Evolutionary conservation across 495 filamentous ascomycete genomes (phyloP).

Genomic region (Penicillium herquei): DNA sequence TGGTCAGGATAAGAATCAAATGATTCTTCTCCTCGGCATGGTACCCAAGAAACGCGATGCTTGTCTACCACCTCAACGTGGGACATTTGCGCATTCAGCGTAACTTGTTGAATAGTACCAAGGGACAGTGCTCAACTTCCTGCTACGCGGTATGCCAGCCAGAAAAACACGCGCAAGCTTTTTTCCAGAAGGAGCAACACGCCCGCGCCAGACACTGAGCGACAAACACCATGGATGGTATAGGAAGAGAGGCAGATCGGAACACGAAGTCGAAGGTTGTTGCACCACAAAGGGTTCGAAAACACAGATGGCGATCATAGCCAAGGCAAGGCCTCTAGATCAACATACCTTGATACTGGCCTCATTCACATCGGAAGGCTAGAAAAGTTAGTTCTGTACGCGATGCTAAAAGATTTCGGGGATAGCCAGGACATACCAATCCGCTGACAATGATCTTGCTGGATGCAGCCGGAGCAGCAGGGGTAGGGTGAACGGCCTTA

Average conservation of each 20-base stretch:
- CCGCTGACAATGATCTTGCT: conserved; percentile 98
- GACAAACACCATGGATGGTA: conserved; percentile 24
- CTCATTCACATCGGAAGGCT: conserved; percentile 96
- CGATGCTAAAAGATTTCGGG: not conserved
- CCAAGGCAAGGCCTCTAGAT: conserved; percentile 58
- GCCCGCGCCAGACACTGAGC: conserved; percentile 32
- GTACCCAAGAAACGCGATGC: conserved; percentile 32
- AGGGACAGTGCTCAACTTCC: conserved; percentile 48
- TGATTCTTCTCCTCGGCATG: conserved; percentile 34
- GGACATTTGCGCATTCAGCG: conserved; percentile 15
- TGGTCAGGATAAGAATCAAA: conserved; percentile 22
- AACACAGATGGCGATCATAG: conserved; percentile 53
- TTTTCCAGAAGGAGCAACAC: conserved; percentile 37
- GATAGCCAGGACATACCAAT: conserved; percentile 75
- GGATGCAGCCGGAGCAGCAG: conserved; percentile 55
- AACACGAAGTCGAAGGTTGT: conserved; percentile 34
- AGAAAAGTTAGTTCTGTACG: conserved; percentile 46
- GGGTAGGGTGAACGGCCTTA: conserved; percentile 66
- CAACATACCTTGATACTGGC: conserved; percentile 99
- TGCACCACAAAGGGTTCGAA: conserved; percentile 45
- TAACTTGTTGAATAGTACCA: conserved; percentile 35
- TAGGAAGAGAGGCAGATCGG: conserved; percentile 30
- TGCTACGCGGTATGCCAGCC: conserved; percentile 36
- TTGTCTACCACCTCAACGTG: conserved; percentile 16
- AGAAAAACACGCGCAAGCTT: conserved; percentile 29